Base-by-base conservation (phyloP, 2,329 filamentous ascomycete species). In the Fusarium pilosicola region DNA sequence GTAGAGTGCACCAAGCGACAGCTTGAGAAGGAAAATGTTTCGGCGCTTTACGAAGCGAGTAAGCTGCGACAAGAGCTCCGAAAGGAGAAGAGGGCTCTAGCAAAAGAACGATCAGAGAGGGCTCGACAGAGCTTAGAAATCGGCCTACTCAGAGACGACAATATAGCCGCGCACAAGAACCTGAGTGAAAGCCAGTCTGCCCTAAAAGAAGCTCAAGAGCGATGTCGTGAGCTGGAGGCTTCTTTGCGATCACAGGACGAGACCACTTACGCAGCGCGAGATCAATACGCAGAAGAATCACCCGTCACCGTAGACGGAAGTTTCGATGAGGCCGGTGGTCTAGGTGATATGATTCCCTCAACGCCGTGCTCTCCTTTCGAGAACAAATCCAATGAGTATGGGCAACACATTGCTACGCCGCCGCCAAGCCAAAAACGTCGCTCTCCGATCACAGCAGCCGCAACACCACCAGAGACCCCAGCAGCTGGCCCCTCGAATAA, bases 101-200 rank as follows among this genome's bases (percentile, higher is more conserved):
- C 39, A 0, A 28, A 36, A 26, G 62, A 51, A 24, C 36, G 6
- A 7, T 22, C 17, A 3, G 28, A 46, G 39, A 61, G 15, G 1
- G 24, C 15, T 15, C 22, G 30, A 28, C 45, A 67, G 24, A 22
- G 38, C 11, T 24, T 67, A 2, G 44, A 67, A 5, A 67, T 59
- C 15, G 15, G 11, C 5, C 41, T 61, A 1, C 5, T 67, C 2
- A 36, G 63, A 24, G 26, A 9, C 5, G 20, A 20, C 1, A 49
- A 32, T 9, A 34, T 6, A 1, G 13, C 8, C 15, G 12, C 24
- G 2, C 3, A 41, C 11, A 20, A n/a, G 13, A 20, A 22, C 4
- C 17, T 62, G 1, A 2, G 7, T 0, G 14, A 42, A 15, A 51
- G 6, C 0, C 15, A 9, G 6, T 3, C 5, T 3, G 28, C 26